A percentile compares a stretch with the other conserved stretches of the same genome.
Evolutionary conservation across 768 basidiomycete genomes (phyloP).

Genomic region (Naematelia encephala): DNA sequence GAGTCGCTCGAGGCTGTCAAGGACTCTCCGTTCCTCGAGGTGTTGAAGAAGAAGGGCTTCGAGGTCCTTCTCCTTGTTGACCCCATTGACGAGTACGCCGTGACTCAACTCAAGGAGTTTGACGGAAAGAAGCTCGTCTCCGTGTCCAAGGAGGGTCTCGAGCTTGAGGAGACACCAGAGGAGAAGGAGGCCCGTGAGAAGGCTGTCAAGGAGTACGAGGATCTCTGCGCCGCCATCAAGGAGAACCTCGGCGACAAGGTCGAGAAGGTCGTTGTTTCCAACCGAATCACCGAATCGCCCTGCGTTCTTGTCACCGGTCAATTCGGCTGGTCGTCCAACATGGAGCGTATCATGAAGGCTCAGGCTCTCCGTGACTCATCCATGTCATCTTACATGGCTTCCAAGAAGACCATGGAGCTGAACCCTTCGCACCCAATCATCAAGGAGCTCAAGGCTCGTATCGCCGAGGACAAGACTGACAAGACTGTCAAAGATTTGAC

Average conservation of each 20-base stretch:
- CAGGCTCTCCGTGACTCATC: slow-evolving; percentile 61
- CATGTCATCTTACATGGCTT: slow-evolving; percentile 91
- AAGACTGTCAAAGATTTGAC: slow-evolving; percentile 97
- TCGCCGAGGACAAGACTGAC: slow-evolving; percentile 95
- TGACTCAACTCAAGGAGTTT: slow-evolving; percentile 98
- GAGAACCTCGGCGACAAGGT: slow-evolving; percentile 98
- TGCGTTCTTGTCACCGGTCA: slow-evolving; percentile 97
- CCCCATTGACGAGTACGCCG: slow-evolving; percentile 98
- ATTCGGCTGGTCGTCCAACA: slow-evolving; percentile 99
- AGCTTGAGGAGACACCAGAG: slow-evolving; percentile 97
- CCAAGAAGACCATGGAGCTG: slow-evolving; percentile 95
- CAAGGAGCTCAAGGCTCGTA: slow-evolving; percentile 93
- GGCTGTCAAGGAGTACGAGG: slow-evolving; percentile 75
- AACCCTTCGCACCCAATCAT: slow-evolving; percentile 89
- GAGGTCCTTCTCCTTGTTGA: slow-evolving; percentile 96
- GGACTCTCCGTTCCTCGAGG: slow-evolving; percentile 98
- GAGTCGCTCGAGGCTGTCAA: slow-evolving; percentile 86
- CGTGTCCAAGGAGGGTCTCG: slow-evolving; percentile 97
- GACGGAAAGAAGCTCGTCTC: slow-evolving; percentile 96
- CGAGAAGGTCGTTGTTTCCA: slow-evolving; percentile 97
- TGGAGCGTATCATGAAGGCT: slow-evolving; percentile 99
- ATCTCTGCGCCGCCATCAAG: slow-evolving; percentile 92
- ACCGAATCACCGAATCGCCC: slow-evolving; percentile 94
- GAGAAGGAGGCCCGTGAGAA: slow-evolving; percentile 87
- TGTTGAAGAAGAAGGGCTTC: slow-evolving; percentile 99